These are phyloP conservation scores for Pyrus communis DNA, from an alignment of 306 rosid species.

Conservation along the genomic window DNA sequence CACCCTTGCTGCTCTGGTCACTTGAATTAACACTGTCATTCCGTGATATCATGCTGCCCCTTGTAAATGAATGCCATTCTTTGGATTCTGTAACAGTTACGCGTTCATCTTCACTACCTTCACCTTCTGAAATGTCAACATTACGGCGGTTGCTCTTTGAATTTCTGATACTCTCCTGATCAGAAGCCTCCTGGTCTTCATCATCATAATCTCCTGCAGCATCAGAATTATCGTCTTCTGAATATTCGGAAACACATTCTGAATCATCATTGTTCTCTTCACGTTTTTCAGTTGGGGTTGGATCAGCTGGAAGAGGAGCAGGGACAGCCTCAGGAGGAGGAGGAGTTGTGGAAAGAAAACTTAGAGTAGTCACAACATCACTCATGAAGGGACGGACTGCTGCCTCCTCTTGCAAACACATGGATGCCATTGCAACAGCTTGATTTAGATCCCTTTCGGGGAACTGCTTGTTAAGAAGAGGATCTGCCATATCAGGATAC, in stretches of 20 bases:
- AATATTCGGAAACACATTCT: not conserved
- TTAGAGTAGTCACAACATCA: constrained; percentile 69
- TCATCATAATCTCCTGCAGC: not conserved
- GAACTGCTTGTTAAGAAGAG: constrained; percentile 35
- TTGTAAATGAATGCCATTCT: constrained; percentile 23
- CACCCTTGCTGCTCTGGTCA: constrained; percentile 18
- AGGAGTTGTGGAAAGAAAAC: constrained; percentile 54
- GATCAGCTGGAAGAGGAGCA: constrained; percentile 12
- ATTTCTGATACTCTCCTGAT: constrained; percentile 13
- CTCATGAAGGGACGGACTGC: constrained; percentile 80
- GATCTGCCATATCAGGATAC: constrained; percentile 75
- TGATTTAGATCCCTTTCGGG: constrained; percentile 88
- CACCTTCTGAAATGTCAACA: not conserved
- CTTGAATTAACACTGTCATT: not conserved
- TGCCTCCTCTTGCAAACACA: constrained; percentile 91
- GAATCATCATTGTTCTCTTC: not conserved
- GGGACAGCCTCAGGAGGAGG: constrained; percentile 21
- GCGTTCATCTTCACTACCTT: not conserved
- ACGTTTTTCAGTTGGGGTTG: not conserved
- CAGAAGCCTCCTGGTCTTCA: constrained; percentile 5
- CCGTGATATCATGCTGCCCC: constrained; percentile 15
- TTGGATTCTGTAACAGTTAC: constrained; percentile 18
- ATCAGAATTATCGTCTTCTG: constrained; percentile 2
- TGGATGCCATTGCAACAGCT: constrained; percentile 83
- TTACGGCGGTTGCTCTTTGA: not conserved